Evolutionary conservation across 2,329 filamentous ascomycete genomes (phyloP), one percentile per base, ranked within the genome.

Genomic region (Hysterium pulicare): DNA sequence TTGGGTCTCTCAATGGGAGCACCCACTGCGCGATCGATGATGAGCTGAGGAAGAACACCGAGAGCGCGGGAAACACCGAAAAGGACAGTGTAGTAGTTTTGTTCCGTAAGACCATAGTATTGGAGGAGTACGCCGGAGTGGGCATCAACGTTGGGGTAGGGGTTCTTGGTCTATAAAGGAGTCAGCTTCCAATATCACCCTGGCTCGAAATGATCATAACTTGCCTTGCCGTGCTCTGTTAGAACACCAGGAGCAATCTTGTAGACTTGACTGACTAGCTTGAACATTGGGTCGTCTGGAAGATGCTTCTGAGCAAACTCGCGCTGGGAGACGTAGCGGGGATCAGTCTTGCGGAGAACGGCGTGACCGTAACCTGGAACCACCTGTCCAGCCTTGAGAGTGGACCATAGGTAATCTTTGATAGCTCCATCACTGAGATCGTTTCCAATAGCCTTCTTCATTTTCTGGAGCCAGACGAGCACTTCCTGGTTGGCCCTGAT

Each of bases 221-320:
- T 16, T 31, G 31, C 37, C 37, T 98, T 98, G 78, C 93, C 93
- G 79, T 98, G 93, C 84, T 98, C 90, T 57, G 93, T 98, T 71
- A 98, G 81, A 63, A 98, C 93, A 66, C 86, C 87, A 54, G 93
- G 93, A 54, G 93, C 93, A 64, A 98, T 97, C 88, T 98, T 98
- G 87, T 97, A 98, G 61, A 98, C 93, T 79, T 98, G 93, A 82
- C 87, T 94, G 77, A 98, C 93, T 59, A 98, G 87, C 83, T 98
- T 90, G 88, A 96, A 98, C 90, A 98, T 94, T 64, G 91, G 90
- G 81, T 97, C 93, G 66, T 95, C 81, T 67, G 91, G 88, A 70
- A 96, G 84, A 71, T 96, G 88, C 78, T 87, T 81, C 62, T 90
- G 87, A 52, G 91, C 93, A 62, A 98, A 98, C 71, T 90, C 86